Evolutionary conservation across 2,329 filamentous ascomycete species (phyloP), one percentile per base, ranked within the genome.

Genomic region (Pseudogymnoascus sp.): DNA sequence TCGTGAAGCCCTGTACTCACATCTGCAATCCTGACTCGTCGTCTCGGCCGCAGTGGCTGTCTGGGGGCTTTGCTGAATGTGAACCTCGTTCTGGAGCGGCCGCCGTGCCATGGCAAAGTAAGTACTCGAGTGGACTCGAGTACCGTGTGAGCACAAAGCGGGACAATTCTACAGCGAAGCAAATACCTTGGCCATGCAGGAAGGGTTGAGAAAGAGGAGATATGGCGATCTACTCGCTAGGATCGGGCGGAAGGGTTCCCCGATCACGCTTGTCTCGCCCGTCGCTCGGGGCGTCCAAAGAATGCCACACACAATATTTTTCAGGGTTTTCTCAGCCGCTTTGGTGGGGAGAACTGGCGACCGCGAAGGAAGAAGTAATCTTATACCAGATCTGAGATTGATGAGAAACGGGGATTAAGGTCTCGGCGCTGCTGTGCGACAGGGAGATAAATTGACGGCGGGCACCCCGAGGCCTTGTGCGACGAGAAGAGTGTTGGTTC

Each of bases 171-270:
- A 33, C 16, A 26, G 50, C 16, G 50, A 19, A 56, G 47, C 3
- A 33, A 56, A 4, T 56, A 33, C 50, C 50, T 56, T 56, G 50
- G 29, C 50, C 4, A 50, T 56, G 50, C n/a, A 56, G 29, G 29
- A 33, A 33, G 26, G 26, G 50, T 56, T 56, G 50, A 33, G 50
- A 56, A 56, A 56, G 50, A 33, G 29, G 16, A 33, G 47, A 26
- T 31, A 31, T 31, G 47, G 29, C n/a, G 50, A 56, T 56, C 50
- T 56, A 5, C 6, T 56, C 50, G 50, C 50, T 56, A 56, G 50
- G 50, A 56, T 56, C 50, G 50, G 26, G 50, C 50, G 50, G 50
- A 56, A 56, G 29, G 50, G 50, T 21, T 56, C 50, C 50, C 50
- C 50, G 50, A 33, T 56, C 5, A 21, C 50, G 29, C 29, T 33